Percentiles rank a stretch among this genome's conserved stretches.
phyloP scores from a whole-genome alignment of 2,329 filamentous ascomycete species.

The Botrytis paeoniae region DNA sequence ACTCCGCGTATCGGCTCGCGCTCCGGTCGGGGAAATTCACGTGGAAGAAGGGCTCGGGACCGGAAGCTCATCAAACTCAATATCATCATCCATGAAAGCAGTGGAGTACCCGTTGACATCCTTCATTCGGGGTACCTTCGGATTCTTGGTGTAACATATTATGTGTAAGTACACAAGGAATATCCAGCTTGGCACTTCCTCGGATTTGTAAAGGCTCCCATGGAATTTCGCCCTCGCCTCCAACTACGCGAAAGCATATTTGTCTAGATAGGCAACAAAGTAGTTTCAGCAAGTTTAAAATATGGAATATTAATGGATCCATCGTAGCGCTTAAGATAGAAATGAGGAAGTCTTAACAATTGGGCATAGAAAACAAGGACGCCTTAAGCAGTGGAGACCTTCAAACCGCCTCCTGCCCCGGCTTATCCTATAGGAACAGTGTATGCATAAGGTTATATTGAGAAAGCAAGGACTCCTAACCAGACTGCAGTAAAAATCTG shows the following conservation, averaged over 20 bases:
- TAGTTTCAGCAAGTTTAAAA: neutral
- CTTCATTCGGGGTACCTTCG: neutral
- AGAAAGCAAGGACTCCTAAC: neutral
- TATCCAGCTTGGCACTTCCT: neutral
- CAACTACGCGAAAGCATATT: neutral
- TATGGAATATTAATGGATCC: neutral
- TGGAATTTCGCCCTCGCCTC: neutral
- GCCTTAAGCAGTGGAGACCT: neutral
- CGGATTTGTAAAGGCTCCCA: neutral
- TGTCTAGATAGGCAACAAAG: neutral
- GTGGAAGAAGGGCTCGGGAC: neutral
- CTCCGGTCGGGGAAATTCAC: neutral
- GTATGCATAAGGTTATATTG: neutral
- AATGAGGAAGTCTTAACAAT: neutral
- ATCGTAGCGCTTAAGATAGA: neutral
- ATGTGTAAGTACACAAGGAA: neutral
- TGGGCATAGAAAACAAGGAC: neutral
- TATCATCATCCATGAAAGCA: neutral
- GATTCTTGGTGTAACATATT: neutral
- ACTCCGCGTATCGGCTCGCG: neutral
- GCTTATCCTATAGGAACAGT: neutral
- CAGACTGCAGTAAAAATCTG: neutral
- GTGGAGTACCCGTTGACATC: neutral
- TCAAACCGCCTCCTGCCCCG: neutral
- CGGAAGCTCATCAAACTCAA: neutral